Conservation (phyloP, 345 rosid genomes). For the Hirschfeldia incana region DNA sequence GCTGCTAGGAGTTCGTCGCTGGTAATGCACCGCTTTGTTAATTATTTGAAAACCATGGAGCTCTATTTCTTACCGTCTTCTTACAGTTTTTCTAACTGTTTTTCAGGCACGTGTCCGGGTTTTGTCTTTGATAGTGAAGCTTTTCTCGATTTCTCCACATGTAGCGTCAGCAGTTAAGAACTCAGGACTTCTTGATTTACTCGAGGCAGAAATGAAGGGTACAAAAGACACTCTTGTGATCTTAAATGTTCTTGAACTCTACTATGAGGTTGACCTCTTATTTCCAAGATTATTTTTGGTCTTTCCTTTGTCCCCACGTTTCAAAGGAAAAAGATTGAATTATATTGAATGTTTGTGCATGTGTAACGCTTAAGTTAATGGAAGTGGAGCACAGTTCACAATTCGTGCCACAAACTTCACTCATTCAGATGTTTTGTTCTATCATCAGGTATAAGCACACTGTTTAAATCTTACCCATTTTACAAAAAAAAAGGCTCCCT, state of each 20-base stretch:
- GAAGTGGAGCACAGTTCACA: conserved; percentile 73
- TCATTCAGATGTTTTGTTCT: conserved; percentile 67
- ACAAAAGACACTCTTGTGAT: conserved; percentile 65
- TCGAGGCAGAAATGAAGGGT: conserved; percentile 71
- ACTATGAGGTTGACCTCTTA: conserved; percentile 66
- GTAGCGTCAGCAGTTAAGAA: conserved; percentile 66
- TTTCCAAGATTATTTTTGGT: neutral
- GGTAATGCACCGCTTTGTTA: conserved; percentile 46
- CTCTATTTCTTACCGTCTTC: conserved; percentile 1
- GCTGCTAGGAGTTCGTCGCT: conserved; percentile 63
- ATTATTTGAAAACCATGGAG: neutral
- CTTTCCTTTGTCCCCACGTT: neutral
- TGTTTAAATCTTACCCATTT: neutral
- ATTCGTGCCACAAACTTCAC: conserved; percentile 64
- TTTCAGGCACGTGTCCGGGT: conserved; percentile 84
- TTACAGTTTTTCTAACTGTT: conserved; percentile 10
- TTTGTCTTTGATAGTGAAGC: conserved; percentile 80
- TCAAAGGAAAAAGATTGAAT: neutral
- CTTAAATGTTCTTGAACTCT: conserved; percentile 76
- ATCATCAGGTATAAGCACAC: conserved; percentile 60
- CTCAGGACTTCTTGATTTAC: conserved; percentile 64
- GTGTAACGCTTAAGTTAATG: conserved; percentile 53
- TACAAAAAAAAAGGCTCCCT: conserved; percentile 1
- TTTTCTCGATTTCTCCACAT: conserved; percentile 70
- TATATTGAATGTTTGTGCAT: conserved; percentile 13